These are phyloP conservation scores for Candolleomyces eurysporus DNA, from an alignment of 768 basidiomycete genomes.

Conservation along the genomic window DNA sequence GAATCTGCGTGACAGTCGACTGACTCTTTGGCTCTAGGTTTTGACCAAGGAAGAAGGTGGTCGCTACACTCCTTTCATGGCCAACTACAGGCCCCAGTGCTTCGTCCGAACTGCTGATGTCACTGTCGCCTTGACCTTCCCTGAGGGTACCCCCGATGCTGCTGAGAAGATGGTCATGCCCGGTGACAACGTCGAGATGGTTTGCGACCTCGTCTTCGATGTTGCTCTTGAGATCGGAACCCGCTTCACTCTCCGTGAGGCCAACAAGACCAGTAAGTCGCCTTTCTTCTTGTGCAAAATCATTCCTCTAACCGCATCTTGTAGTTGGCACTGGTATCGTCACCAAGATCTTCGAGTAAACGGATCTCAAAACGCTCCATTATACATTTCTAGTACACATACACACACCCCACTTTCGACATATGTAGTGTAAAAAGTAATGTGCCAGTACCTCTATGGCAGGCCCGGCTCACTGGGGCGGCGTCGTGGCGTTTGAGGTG, in stretches of 20 bases:
- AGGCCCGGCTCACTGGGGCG: conserved; percentile 8
- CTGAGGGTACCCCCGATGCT: conserved; percentile 76
- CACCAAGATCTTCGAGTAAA: conserved; percentile 68
- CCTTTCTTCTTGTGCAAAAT: conserved; percentile 2
- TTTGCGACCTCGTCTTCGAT: conserved; percentile 78
- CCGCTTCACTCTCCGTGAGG: conserved; percentile 93
- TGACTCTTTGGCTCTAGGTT: conserved; percentile 40
- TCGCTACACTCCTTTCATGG: conserved; percentile 89
- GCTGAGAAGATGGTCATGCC: conserved; percentile 98
- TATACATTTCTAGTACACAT: not conserved
- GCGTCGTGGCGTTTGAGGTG: not conserved
- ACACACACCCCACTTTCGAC: not conserved
- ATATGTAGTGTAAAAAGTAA: conserved; percentile 6
- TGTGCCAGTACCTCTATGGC: conserved; percentile 1
- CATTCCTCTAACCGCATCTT: conserved; percentile 8
- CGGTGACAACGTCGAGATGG: conserved; percentile 95
- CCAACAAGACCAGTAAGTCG: conserved; percentile 82
- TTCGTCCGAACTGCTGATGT: conserved; percentile 96
- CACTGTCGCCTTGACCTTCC: conserved; percentile 82
- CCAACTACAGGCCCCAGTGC: conserved; percentile 92
- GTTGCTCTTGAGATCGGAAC: conserved; percentile 88
- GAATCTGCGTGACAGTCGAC: not conserved
- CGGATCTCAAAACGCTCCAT: not conserved
- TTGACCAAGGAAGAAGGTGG: conserved; percentile 90
- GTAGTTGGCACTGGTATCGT: conserved; percentile 93